Evolutionary conservation across 768 basidiomycete species (phyloP).

Genomic region (Mycena epipterygia): DNA sequence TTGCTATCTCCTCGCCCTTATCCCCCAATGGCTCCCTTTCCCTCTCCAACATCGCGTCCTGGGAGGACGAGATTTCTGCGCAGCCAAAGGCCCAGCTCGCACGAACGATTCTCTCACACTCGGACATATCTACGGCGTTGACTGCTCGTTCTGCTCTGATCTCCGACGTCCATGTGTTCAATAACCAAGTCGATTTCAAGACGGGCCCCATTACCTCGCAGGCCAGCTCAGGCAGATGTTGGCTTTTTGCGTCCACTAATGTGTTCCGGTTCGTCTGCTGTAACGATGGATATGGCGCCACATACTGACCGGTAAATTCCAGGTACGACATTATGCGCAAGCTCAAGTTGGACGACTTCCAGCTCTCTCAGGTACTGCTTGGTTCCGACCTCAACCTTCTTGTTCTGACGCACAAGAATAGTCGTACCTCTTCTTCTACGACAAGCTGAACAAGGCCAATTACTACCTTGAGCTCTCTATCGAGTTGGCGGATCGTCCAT

Average conservation of each 20-base stretch:
- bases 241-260: conserved; percentile 95
- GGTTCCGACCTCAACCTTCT: background rate
- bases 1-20: conserved; percentile 52
- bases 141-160: conserved; percentile 73
- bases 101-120: conserved; percentile 81
- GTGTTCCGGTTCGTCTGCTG: no score
- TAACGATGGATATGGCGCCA: no score
- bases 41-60: conserved; percentile 68
- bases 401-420: conserved; percentile 41
- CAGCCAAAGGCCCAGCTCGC: conserved; percentile 78
- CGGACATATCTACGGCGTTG: conserved; percentile 74
- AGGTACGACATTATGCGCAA: conserved; percentile 88
- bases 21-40: conserved; percentile 76
- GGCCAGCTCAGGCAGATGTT: conserved; percentile 91
- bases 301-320: no score
- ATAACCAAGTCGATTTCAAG: conserved; percentile 69
- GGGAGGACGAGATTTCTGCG: conserved; percentile 70
- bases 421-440: conserved; percentile 96
- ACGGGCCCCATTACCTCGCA: conserved; percentile 85
- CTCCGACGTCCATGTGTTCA: conserved; percentile 85
- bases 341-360: conserved; percentile 88
- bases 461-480: conserved; percentile 93
- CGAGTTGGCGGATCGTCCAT: conserved; percentile 80
- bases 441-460: conserved; percentile 95
- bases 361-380: conserved; percentile 81